Evolutionary conservation across 2,329 filamentous ascomycete species (phyloP), one percentile per base, ranked within the genome.

Genomic region (Cercospora berteroae): DNA sequence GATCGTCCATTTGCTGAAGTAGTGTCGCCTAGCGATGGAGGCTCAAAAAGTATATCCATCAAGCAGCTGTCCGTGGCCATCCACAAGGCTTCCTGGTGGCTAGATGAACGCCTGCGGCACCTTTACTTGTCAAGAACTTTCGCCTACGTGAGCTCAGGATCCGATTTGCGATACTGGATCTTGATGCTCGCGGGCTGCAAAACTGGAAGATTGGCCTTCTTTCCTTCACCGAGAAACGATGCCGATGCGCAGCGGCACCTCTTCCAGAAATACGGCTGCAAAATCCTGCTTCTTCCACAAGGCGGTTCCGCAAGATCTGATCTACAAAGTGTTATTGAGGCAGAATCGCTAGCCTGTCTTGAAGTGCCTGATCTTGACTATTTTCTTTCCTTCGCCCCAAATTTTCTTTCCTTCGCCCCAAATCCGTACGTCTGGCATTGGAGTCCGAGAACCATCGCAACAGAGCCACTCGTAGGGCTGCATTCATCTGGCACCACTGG

Each of bases 401-500:
- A 42, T 50, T 70, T 70, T 20, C 50, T 70, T 20, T 61, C 61
- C n/a, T 59, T 42, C n/a, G 31, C 33, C 3, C 44, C 55, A 27
- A 56, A 42, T 50, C 60, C 65, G 5, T 69, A 69, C n/a, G 39
- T 50, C 4, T 69, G 65, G 65, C 57, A 65, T 27, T 65, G 63
- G 63, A 60, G 67, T 36, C 57, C 33, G 12, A 36, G 29, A 23
- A 64, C 57, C 20, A 69, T 60, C 25, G 48, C 58, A 33, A 67
- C 64, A 36, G 66, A 68, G 48, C 69, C 69, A 20, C 33, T 70
- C 2, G 67, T 70, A n/a, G 65, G 52, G 1, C 42, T 70, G 10
- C 69, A 71, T 27, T 69, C 69, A 7, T 66, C 65, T 9, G 70
- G 70, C 6, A 60, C 44, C 18, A 71, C 70, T 18, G 70, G 68